Percentiles rank a stretch among this genome's conserved stretches.
These are phyloP conservation scores for Epichloe sp. DNA, from an alignment of 2,329 filamentous ascomycete species.

Conservation along the genomic window DNA sequence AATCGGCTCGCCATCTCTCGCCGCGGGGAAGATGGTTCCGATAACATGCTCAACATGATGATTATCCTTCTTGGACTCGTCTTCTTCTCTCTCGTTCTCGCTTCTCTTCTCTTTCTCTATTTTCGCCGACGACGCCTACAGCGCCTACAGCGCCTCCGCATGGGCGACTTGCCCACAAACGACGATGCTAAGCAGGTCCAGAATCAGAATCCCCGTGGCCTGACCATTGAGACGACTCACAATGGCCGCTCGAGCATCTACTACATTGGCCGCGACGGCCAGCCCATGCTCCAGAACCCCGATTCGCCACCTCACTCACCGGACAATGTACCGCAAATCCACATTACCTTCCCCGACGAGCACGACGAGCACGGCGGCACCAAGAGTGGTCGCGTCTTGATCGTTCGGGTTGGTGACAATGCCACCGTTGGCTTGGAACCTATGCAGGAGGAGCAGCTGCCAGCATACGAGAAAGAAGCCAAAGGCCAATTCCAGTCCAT, in stretches of 20 bases:
- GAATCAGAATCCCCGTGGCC: constrained; percentile 32
- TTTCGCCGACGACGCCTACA: constrained; percentile 47
- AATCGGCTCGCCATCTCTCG: constrained; percentile 5
- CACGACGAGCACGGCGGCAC: constrained; percentile 72
- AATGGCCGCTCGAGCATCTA: constrained; percentile 54
- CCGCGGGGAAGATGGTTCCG: constrained; percentile 27
- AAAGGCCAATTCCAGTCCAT: constrained; percentile 78
- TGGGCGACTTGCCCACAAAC: constrained; percentile 55
- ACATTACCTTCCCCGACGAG: constrained; percentile 96
- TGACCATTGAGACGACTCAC: constrained; percentile 45
- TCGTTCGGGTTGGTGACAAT: constrained; percentile 81
- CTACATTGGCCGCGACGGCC: constrained; percentile 66
- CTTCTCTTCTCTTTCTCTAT: constrained; percentile 57
- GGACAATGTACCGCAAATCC: constrained; percentile 85
- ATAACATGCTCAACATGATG: constrained; percentile 62
- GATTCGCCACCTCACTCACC: constrained; percentile 62
- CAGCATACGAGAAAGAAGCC: constrained; percentile 76
- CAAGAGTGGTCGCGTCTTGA: constrained; percentile 76
- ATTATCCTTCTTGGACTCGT: constrained; percentile 68
- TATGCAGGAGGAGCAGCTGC: constrained; percentile 64
- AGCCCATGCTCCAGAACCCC: constrained; percentile 62
- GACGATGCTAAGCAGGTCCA: constrained; percentile 43
- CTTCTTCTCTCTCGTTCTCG: constrained; percentile 55
- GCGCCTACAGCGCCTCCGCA: constrained; percentile 28
- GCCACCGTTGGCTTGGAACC: constrained; percentile 80